Evolutionary conservation across 2,329 filamentous ascomycete species (phyloP), one percentile per base, ranked within the genome.

Genomic region (Penicillium sp.): DNA sequence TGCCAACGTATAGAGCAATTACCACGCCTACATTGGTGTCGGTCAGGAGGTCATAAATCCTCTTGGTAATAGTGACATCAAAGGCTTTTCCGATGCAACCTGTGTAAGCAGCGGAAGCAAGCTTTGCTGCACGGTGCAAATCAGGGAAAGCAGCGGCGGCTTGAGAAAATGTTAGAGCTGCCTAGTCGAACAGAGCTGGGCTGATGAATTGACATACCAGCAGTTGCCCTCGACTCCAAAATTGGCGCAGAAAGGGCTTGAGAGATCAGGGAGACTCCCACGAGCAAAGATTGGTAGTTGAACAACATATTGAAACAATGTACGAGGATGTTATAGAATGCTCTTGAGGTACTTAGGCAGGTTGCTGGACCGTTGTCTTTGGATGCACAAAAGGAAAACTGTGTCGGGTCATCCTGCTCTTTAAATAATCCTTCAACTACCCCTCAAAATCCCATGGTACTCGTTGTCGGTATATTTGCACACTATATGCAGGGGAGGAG

Each of bases 1-100:
- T 29, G 6, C 5, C 31, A 16, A 2, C 9, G 2, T 21, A 11
- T 23, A n/a, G 9, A 11, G 4, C 16, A 40, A 23, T 23, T 13
- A 31, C 9, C 7, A 16, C 9, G 15, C 40, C 4, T 55, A 64
- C 66, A 55, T 71, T 60, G 7, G 69, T 69, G 44, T 68, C 64
- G 9, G 69, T 70, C 5, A 55, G 11, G 1, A 43, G 7, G 34
- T 70, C 60, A 29, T 62, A 16, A 25, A 72, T 62, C 16, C 62
- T 60, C 55, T 68, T 68, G 21, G 69, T 72, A 48, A 72, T 68
- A 15, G 59, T 70, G 13, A 71, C 62, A 60, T 72, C 69, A 33
- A 70, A 72, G 5, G 69, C 69, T 9, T 50, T 59, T 16, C 61
- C 62, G 8, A 31, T 47, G 41, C 69, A 71, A 39, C 65, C 69